These are phyloP conservation scores for Cordyceps pruinosa DNA, from an alignment of 2,329 filamentous ascomycete species.

Conservation along the genomic window DNA sequence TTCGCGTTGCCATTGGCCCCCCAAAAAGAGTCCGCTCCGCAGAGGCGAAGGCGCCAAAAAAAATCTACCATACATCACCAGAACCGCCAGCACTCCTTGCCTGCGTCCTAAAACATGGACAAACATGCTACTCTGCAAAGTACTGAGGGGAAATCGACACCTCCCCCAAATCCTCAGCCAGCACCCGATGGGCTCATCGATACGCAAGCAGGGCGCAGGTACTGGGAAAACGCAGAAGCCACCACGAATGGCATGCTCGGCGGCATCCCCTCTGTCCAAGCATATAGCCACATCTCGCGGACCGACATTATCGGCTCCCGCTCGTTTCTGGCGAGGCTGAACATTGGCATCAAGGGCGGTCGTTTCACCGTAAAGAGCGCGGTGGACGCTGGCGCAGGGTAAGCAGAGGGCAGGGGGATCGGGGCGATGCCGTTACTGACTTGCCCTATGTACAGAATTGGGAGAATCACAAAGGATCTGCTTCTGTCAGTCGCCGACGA, in stretches of 20 bases:
- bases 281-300: constrained; percentile 20
- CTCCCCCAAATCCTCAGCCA: too few species aligned
- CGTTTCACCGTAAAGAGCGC: constrained; percentile 23
- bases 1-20: too few species aligned
- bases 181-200: too few species aligned
- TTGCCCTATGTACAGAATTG: constrained; percentile 50
- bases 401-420: constrained; percentile 12
- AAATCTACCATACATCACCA: too few species aligned
- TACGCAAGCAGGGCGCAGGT: too few species aligned
- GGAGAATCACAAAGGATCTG: constrained; percentile 72
- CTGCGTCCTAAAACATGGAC: too few species aligned
- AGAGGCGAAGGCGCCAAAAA: too few species aligned
- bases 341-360: constrained; percentile 28
- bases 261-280: constrained; percentile 38
- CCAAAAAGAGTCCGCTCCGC: too few species aligned
- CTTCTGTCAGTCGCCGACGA: constrained; percentile 59
- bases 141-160: too few species aligned
- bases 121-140: too few species aligned
- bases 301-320: constrained; percentile 60
- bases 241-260: constrained; percentile 67
- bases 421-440: neutral
- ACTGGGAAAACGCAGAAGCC: constrained; percentile 38
- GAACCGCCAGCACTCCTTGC: too few species aligned
- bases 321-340: constrained; percentile 58
- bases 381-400: constrained; percentile 36